Base-by-base conservation (phyloP, 73 alveolate species). In the Durusdinium trenchii region DNA sequence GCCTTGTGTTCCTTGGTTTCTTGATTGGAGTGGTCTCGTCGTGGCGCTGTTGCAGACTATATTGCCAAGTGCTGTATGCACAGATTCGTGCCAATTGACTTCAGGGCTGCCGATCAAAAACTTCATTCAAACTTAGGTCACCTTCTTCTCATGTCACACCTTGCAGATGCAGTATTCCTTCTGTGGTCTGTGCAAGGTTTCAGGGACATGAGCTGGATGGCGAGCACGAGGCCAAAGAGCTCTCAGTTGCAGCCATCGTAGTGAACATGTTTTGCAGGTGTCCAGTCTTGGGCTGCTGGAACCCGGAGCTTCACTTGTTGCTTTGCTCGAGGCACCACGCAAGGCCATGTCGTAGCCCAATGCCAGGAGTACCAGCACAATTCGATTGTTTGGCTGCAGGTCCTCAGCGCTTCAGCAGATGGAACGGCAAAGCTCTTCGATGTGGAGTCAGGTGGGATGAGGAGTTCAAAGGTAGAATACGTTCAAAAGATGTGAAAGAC, bases 381-480 rank as follows among this genome's bases (percentile, higher is more conserved):
- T n/a, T 57, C 69, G 69, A 57, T 57, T 62, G 76, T 12, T 12
- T 62, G 76, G 4, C 35, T 47, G 35, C 35, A 79, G 90, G 96
- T 89, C 54, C 35, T 89, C 71, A 89, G 73, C 46, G 10, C 83
- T 3, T 89, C 96, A 16, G 81, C 79, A 75, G 96, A 89, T 45
- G 75, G 86, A 50, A 89, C 83, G 46, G 96, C 86, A 50, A 89
- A 89, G 71, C 14, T 89, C 35, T 89, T 89, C 50, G 96, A 89
- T 69, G 35, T 64, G 16, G 86, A 89, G 86, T 35, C 96, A 32
- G 96, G 96, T 35, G 64, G 42, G 40, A 28, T 46, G 14, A 10
- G 47, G 18, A 47, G 73, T 23, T 23, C 73, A 32, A 23, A 16
- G 12, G n/a, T n/a, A n/a, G 73, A 60, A 60, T 0, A 32, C 73